phyloP scores from a whole-genome alignment of 2,329 filamentous ascomycete genomes.

The Chrysoporthe austroafricana region DNA sequence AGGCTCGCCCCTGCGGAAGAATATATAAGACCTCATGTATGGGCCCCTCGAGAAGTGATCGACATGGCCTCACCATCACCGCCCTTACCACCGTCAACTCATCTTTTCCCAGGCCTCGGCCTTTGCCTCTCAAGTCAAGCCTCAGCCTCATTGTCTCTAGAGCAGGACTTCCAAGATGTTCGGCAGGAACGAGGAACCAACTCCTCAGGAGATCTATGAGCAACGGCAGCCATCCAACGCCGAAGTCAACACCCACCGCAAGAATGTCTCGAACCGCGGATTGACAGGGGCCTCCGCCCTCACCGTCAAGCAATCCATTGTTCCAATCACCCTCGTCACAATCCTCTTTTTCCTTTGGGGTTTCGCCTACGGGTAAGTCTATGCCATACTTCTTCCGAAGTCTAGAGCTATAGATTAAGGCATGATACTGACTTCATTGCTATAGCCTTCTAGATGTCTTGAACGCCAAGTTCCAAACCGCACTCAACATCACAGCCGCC shows the following conservation, averaged over 20 bases:
- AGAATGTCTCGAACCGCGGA: conserved; percentile 32
- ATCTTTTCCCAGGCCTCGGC: not conserved
- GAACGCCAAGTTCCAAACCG: conserved; percentile 36
- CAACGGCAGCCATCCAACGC: conserved; percentile 30
- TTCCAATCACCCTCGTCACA: conserved; percentile 49
- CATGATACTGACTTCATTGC: too few relatives aligned
- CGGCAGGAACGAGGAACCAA: conserved; percentile 32
- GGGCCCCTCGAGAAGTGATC: not conserved
- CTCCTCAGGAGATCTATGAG: conserved; percentile 29
- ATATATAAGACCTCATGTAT: conserved; percentile 14
- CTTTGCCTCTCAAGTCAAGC: not conserved
- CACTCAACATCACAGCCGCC: conserved; percentile 30
- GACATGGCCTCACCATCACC: conserved; percentile 1
- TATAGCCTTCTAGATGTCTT: conserved; percentile 49
- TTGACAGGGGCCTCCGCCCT: conserved; percentile 33
- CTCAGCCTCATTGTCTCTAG: not conserved
- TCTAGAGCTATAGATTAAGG: too few relatives aligned
- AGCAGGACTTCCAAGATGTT: conserved; percentile 29
- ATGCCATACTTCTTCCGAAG: too few relatives aligned
- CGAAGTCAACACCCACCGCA: conserved; percentile 30
- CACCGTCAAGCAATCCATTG: conserved; percentile 24
- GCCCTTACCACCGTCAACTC: conserved; percentile 12
- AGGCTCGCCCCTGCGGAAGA: not conserved
- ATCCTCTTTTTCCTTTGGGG: conserved; percentile 58
- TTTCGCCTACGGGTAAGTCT: conserved; percentile 37